phyloP scores from a whole-genome alignment of 192 early-diverging fungal species.

The Backusella sp. region DNA sequence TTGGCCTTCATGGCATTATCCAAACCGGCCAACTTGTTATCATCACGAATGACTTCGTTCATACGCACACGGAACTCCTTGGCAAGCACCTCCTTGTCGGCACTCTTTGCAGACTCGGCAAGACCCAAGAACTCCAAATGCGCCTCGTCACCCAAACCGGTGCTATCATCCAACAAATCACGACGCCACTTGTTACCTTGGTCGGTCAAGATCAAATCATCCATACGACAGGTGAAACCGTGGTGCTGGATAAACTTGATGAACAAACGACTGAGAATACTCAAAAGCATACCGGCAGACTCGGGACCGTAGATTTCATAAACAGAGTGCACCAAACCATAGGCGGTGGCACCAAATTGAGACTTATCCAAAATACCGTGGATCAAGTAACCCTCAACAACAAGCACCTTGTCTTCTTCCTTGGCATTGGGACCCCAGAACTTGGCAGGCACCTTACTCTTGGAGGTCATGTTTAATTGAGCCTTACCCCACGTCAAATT shows the following conservation, averaged over 20 bases:
- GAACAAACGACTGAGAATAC: constrained; percentile 89
- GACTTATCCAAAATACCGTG: constrained; percentile 96
- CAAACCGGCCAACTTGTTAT: constrained; percentile 83
- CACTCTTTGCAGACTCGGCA: constrained; percentile 40
- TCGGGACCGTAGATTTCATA: constrained; percentile 93
- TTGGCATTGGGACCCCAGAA: constrained; percentile 78
- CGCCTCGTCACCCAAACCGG: constrained; percentile 66
- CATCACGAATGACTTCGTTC: constrained; percentile 84
- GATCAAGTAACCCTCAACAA: constrained; percentile 87
- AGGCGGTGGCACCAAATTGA: constrained; percentile 90
- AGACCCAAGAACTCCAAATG: constrained; percentile 76
- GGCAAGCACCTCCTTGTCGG: constrained; percentile 31
- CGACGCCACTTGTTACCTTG: constrained; percentile 79
- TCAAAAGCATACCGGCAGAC: constrained; percentile 88
- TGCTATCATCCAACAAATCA: constrained; percentile 64
- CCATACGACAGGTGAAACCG: constrained; percentile 98
- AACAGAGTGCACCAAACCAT: constrained; percentile 93
- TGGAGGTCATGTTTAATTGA: constrained; percentile 87
- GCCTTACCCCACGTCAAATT: constrained; percentile 88
- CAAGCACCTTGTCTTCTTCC: constrained; percentile 83
- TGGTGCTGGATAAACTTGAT: constrained; percentile 83
- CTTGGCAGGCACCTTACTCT: constrained; percentile 85
- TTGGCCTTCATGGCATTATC: constrained; percentile 84
- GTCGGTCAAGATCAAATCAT: constrained; percentile 87
- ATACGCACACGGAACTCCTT: constrained; percentile 69